Base-by-base conservation (phyloP, 768 basidiomycete species). In the Leccinum truebloodii region DNA sequence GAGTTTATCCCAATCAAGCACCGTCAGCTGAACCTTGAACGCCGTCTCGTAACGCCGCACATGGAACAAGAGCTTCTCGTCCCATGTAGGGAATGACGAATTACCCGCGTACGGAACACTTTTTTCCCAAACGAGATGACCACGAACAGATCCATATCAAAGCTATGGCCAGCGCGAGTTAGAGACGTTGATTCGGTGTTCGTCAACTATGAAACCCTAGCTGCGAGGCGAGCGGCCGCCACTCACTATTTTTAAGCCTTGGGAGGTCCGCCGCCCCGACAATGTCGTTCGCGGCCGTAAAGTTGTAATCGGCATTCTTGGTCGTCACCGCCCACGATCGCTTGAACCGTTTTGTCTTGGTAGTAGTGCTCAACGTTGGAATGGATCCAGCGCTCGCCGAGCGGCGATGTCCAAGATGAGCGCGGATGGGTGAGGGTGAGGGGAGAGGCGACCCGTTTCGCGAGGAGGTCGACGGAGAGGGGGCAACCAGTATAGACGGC, bases 61-160 rank as follows among this genome's bases (percentile, higher is more conserved):
- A 71, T 97, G 95, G 80, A 98, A 98, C 12, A 97, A 82, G 3
- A 98, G 78, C 73, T 96, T 95, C 77, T 98, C 95, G 62, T 98
- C 92, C 92, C 95, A 98, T 1, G 82, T 81, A 26, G 26, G 28
- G 28, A 28, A 28, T 28, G 28, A 0, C 28, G 28, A 7, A 28
- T 26, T 28, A 28, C 28, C 28, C 28, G 28, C 28, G 28, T 28
- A 28, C 28, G 28, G 28, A 28, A 28, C 28, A 28, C 28, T 28
- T 28, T 28, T 28, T 28, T 28, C 28, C 28, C 28, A 30, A 30
- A 8, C 28, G 26, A 94, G 63, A 95, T 84, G 62, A 99, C 94
- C 24, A 93, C 91, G 69, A 98, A 98, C 0, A 95, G 95, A 68
- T 98, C 95, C 95, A 98, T 97, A 71, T 98, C 95, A 84, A 88